Evolutionary conservation across 108 stramenopile species (phyloP), one percentile per base, ranked within the genome.

Genomic region (Cyclostephanos tholiformis): DNA sequence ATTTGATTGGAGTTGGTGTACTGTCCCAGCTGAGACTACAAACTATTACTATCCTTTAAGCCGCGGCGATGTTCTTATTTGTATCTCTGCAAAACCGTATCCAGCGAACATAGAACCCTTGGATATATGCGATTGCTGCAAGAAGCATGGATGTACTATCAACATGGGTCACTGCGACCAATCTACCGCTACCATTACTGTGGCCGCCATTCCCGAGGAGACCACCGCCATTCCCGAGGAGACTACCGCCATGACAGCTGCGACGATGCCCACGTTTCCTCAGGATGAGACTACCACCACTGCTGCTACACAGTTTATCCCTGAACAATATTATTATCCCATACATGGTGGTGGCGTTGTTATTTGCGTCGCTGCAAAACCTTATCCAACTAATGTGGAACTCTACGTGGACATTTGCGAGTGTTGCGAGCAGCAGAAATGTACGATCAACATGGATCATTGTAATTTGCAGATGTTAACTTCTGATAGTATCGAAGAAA

Each of bases 231-330:
- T n/a, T n/a, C n/a, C n/a, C n/a, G n/a, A n/a, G n/a, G n/a, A n/a
- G 20, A 65, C 39, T 19, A 12, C 63, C 16, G 46, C 63, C 30
- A 46, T 19, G n/a, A 43, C 36, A 23, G n/a, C 38, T 10, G 44
- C 41, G 19, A 19, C 63, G n/a, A 46, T n/a, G 17, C 12, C 63
- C 5, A 65, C 63, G 63, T 9, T n/a, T n/a, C n/a, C n/a, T n/a
- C n/a, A n/a, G n/a, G n/a, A n/a, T n/a, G n/a, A 41, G 65, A 22
- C 36, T n/a, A 9, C 65, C 43, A 48, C 65, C n/a, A 14, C 9
- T 19, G 13, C 11, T 25, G 30, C 27, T 32, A 53, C 8, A 50
- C 49, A 1, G 16, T 50, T 50, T 16, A 16, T 19, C 49, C 16
- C 19, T 50, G 23, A 52, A 25, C 23, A 52, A 5, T 52, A 25